Conservation (phyloP, 495 filamentous ascomycete species). For the Penicillium pancosmium region DNA sequence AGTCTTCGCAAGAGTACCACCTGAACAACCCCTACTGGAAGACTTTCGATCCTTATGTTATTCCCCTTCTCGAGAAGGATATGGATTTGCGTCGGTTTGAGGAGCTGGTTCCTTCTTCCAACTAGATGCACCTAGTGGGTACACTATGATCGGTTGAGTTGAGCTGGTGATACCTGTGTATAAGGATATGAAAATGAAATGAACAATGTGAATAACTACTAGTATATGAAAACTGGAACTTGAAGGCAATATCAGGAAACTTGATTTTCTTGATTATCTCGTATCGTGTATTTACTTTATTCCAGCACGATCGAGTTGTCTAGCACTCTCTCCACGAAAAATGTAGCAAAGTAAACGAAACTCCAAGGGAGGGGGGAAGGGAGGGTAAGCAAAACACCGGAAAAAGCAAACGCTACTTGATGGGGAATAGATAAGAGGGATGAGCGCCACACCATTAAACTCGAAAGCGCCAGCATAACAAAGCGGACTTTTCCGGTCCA, state of each 20-base stretch:
- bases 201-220: too few species aligned
- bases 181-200: neutral
- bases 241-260: too few species aligned
- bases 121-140: conserved; percentile 3
- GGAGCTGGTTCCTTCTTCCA: conserved; percentile 41
- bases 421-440: neutral
- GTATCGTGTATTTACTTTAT: neutral
- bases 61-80: conserved; percentile 62
- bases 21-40: conserved; percentile 70
- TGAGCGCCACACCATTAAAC: conserved; percentile 3
- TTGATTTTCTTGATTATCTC: neutral
- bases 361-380: too few species aligned
- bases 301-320: neutral
- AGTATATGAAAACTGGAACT: too few species aligned
- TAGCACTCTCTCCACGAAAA: neutral
- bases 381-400: neutral
- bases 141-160: neutral
- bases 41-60: conserved; percentile 69
- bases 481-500: too few species aligned
- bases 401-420: neutral
- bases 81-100: conserved; percentile 67
- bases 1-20: conserved; percentile 62
- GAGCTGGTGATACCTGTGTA: neutral
- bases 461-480: conserved; percentile 3
- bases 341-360: neutral